phyloP scores from a whole-genome alignment of 768 basidiomycete species.

The Pisolithus sp. region DNA sequence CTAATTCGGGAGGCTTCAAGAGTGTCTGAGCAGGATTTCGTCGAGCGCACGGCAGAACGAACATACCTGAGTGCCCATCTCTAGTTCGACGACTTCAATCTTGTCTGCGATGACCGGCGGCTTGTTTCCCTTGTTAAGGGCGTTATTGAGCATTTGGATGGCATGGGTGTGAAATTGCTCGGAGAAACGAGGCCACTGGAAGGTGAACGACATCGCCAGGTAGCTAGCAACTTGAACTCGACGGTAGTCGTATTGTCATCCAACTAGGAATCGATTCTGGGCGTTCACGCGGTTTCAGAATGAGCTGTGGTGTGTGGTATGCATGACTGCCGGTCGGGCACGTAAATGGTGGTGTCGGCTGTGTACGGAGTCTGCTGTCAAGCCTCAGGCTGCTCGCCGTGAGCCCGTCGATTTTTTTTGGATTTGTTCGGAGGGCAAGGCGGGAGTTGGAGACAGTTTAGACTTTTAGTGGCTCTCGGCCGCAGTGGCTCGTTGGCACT shows the following conservation, averaged over 20 bases:
- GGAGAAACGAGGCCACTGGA: conserved; percentile 95
- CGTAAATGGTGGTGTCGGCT: conserved; percentile 1
- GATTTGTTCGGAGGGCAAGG: background rate
- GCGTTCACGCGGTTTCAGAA: too few relatives aligned
- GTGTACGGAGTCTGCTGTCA: too few relatives aligned
- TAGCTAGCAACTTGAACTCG: background rate
- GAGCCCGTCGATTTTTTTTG: background rate
- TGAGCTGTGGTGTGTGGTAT: too few relatives aligned
- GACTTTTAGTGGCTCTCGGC: background rate
- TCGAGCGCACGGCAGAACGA: background rate
- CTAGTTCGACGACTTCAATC: conserved; percentile 97
- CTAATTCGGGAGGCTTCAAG: conserved; percentile 88
- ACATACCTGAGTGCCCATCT: conserved; percentile 95
- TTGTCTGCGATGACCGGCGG: conserved; percentile 96
- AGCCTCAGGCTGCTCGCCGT: too few relatives aligned
- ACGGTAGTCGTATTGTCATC: too few relatives aligned
- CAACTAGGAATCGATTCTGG: too few relatives aligned
- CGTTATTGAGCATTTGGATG: conserved; percentile 93
- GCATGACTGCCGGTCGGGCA: too few relatives aligned
- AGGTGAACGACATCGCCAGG: conserved; percentile 72
- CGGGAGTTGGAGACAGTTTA: background rate
- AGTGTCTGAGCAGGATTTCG: conserved; percentile 1
- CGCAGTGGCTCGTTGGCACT: background rate
- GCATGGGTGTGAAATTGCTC: conserved; percentile 96
- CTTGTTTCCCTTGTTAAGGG: conserved; percentile 94